A percentile compares a stretch with the other conserved stretches of the same genome.
Evolutionary conservation across 2,329 filamentous ascomycete species (phyloP).

Genomic region (Graphium sp.): DNA sequence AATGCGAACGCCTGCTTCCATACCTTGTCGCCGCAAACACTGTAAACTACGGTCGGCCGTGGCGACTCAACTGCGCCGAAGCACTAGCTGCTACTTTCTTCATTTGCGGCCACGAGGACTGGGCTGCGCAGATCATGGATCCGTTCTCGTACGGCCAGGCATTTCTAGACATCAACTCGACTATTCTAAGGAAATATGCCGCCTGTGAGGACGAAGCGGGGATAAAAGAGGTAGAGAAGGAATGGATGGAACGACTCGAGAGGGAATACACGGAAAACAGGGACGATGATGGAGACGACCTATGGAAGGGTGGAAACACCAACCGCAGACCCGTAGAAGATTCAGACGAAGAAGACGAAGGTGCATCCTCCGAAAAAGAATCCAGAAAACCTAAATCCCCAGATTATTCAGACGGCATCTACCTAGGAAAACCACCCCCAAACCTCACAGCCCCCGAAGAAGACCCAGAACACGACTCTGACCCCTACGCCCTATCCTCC

Average conservation of each 20-base stretch:
- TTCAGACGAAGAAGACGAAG: constrained; percentile 28
- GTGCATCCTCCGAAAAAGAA: constrained; percentile 27
- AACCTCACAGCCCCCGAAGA: constrained; percentile 9
- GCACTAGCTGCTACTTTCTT: constrained; percentile 82
- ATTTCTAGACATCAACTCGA: constrained; percentile 81
- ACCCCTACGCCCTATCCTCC: constrained; percentile 64
- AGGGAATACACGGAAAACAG: constrained; percentile 73
- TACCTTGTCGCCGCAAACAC: constrained; percentile 94
- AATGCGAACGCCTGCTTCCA: constrained; percentile 77
- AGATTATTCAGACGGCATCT: constrained; percentile 38
- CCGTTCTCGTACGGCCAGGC: constrained; percentile 79
- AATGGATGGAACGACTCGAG: constrained; percentile 82
- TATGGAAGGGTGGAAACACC: constrained; percentile 82
- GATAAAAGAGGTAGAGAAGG: constrained; percentile 69
- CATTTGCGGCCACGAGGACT: constrained; percentile 83
- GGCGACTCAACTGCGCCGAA: constrained; percentile 90
- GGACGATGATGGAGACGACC: constrained; percentile 52
- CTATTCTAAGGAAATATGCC: constrained; percentile 69
- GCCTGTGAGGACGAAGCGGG: constrained; percentile 66
- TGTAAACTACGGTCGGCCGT: constrained; percentile 93
- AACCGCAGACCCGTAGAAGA: constrained; percentile 51
- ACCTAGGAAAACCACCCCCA: constrained; percentile 35
- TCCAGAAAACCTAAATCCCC: constrained; percentile 23
- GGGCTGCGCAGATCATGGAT: constrained; percentile 69
- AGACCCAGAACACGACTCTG: constrained; percentile 30